Evolutionary conservation across 2,329 filamentous ascomycete species (phyloP).

Genomic region (Diaporthe vaccinii): DNA sequence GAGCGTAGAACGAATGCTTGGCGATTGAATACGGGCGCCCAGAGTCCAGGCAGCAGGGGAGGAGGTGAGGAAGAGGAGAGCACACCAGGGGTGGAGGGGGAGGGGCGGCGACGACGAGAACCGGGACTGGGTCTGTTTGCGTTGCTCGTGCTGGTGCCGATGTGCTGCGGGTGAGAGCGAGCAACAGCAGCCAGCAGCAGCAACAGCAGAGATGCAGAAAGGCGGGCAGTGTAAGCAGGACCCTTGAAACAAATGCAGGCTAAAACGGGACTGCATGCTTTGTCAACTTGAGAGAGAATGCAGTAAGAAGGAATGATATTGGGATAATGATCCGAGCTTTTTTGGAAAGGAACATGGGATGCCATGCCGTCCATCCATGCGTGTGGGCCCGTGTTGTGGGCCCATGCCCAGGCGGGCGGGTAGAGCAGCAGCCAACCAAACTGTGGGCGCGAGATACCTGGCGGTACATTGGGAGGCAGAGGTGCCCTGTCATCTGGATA

Average conservation of each 20-base stretch:
- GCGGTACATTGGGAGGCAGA: not conserved
- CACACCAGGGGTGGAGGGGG: too few relatives aligned
- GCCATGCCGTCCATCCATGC: not conserved
- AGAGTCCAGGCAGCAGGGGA: conserved; percentile 18
- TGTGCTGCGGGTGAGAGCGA: not conserved
- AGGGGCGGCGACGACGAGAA: not conserved
- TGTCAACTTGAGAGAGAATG: not conserved
- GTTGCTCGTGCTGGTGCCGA: not conserved
- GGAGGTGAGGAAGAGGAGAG: not conserved
- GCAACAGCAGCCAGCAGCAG: not conserved
- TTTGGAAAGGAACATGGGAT: not conserved
- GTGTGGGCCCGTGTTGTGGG: not conserved
- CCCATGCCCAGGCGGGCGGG: conserved; percentile 17
- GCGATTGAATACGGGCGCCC: conserved; percentile 23
- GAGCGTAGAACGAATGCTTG: conserved; percentile 16
- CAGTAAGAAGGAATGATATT: not conserved
- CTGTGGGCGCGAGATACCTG: not conserved
- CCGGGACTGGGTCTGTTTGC: not conserved
- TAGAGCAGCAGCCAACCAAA: conserved; percentile 7
- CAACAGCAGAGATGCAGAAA: not conserved
- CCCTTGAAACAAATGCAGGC: conserved; percentile 22
- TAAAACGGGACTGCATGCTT: conserved; percentile 15
- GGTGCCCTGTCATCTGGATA: not conserved
- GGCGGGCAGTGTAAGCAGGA: not conserved
- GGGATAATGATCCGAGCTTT: not conserved